Conservation (phyloP, 139 green algal genomes). For the Picochlorum sp. region DNA sequence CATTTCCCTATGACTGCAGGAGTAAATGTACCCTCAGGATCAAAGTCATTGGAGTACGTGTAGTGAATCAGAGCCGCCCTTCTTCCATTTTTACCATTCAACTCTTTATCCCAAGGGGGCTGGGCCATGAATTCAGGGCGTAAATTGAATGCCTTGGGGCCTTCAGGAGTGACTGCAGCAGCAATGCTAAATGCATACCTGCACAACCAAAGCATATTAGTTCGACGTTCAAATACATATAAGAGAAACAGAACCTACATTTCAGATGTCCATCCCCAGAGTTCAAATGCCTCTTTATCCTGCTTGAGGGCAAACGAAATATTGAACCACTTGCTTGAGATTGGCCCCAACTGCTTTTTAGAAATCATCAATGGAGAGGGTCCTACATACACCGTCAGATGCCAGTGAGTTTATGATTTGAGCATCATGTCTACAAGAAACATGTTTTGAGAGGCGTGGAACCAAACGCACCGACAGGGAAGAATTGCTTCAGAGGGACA, state of each 20-base stretch:
- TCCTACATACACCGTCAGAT: not conserved
- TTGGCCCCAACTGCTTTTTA: conserved; percentile 39
- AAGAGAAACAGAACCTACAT: conserved; percentile 33
- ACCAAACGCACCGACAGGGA: conserved; percentile 24
- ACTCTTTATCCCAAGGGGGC: conserved; percentile 52
- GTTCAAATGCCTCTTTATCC: conserved; percentile 46
- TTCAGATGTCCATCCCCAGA: conserved; percentile 68
- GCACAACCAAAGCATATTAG: not conserved
- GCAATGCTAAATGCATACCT: conserved; percentile 37
- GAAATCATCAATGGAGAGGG: conserved; percentile 53
- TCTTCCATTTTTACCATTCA: conserved; percentile 16
- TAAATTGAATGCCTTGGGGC: conserved; percentile 32
- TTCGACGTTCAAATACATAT: not conserved
- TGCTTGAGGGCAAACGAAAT: conserved; percentile 43
- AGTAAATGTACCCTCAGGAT: conserved; percentile 32
- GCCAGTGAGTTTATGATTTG: not conserved
- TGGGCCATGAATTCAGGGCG: conserved; percentile 48
- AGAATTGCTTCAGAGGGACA: conserved; percentile 31
- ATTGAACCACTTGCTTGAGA: conserved; percentile 46
- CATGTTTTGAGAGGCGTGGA: not conserved
- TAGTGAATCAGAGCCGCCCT: conserved; percentile 60
- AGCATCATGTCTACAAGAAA: too few relatives aligned
- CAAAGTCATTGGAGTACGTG: conserved; percentile 67
- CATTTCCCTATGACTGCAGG: conserved; percentile 42
- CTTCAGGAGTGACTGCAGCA: conserved; percentile 13